These are phyloP conservation scores for Exophiala dermatitidis DNA, from an alignment of 2,329 filamentous ascomycete species.

Conservation along the genomic window DNA sequence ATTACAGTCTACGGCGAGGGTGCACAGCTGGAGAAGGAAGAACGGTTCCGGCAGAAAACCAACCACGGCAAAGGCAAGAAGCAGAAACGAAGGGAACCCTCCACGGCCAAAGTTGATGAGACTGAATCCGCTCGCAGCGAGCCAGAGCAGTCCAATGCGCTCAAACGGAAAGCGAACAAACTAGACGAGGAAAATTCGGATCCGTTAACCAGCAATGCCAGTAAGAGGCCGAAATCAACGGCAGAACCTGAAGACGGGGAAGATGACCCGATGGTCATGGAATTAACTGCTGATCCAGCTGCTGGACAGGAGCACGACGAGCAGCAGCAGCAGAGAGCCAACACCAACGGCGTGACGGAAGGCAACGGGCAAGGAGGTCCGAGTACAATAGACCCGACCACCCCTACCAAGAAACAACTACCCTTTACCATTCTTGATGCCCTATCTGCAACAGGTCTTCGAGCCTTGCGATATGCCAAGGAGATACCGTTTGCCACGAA, in stretches of 20 bases:
- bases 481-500: conserved; percentile 79
- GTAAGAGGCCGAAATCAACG: conserved; percentile 10
- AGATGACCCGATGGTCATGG: conserved; percentile 12
- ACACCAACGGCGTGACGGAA: background rate
- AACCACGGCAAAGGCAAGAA: conserved; percentile 32
- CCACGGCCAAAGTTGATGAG: background rate
- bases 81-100: conserved; percentile 34
- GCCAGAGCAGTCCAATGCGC: conserved; percentile 13
- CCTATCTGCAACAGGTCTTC: conserved; percentile 84
- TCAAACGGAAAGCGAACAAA: conserved; percentile 29
- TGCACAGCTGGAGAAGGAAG: conserved; percentile 46
- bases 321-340: conserved; percentile 1
- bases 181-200: conserved; percentile 16
- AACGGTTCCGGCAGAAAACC: conserved; percentile 32
- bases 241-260: conserved; percentile 10
- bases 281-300: conserved; percentile 6
- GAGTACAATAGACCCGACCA: background rate
- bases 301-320: conserved; percentile 11
- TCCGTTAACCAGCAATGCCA: background rate
- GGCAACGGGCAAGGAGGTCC: background rate
- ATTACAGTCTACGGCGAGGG: conserved; percentile 84
- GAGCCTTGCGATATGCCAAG: conserved; percentile 82
- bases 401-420: conserved; percentile 32
- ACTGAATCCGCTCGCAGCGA: background rate
- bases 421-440: conserved; percentile 86